A percentile compares a stretch with the other conserved stretches of the same genome.
Conservation (phyloP, 192 early-diverging fungal genomes). For the Obelidium mucronatum region DNA sequence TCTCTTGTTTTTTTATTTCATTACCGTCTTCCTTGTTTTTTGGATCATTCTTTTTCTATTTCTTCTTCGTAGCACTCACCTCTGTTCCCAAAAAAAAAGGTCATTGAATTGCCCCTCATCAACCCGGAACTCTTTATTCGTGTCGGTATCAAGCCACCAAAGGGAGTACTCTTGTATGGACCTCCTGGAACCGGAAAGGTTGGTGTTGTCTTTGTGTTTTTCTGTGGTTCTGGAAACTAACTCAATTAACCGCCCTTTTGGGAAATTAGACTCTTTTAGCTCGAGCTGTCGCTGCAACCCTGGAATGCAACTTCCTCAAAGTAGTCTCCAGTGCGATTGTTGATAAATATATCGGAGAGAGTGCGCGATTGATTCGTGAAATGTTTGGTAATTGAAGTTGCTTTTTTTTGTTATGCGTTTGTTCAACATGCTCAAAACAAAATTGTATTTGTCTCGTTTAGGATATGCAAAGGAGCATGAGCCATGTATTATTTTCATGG, state of each 20-base stretch:
- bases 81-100: conserved; percentile 53
- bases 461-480: conserved; percentile 98
- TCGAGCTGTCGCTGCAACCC: conserved; percentile 93
- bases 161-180: conserved; percentile 96
- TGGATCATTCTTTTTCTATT: neutral
- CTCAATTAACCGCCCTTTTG: neutral
- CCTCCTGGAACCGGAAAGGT: conserved; percentile 96
- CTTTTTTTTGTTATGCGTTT: neutral
- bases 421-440: neutral
- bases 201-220: neutral
- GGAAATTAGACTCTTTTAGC: conserved; percentile 91
- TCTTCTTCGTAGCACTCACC: neutral
- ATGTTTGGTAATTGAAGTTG: conserved; percentile 87
- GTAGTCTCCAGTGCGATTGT: conserved; percentile 99
- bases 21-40: conserved; percentile 2
- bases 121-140: conserved; percentile 98
- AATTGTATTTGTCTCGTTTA: conserved; percentile 36
- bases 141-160: conserved; percentile 98
- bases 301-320: conserved; percentile 99
- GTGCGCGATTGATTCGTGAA: conserved; percentile 94
- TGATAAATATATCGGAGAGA: conserved; percentile 99
- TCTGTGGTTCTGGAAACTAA: no score
- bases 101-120: conserved; percentile 98
- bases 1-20: no score
- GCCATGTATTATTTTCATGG: conserved; percentile 99